phyloP scores from a whole-genome alignment of 768 basidiomycete genomes.

The Tephrocybe rancida region DNA sequence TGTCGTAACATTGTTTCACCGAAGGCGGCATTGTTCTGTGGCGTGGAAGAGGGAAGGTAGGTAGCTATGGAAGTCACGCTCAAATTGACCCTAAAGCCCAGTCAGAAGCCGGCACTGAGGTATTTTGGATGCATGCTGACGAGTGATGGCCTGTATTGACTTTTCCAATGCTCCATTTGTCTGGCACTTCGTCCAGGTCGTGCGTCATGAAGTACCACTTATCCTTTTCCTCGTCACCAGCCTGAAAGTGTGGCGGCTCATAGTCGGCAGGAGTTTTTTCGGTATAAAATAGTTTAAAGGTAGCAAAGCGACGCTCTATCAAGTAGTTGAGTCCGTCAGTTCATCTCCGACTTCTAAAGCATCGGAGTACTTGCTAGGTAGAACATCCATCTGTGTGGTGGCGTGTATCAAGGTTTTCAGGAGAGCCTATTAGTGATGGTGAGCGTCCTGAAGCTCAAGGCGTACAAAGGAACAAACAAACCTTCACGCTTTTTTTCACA shows the following conservation, averaged over 20 bases:
- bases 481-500: slow-evolving; percentile 83
- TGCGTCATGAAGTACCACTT: slow-evolving; percentile 86
- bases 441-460: not conserved
- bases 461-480: slow-evolving; percentile 22
- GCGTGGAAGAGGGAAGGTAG: slow-evolving; percentile 65
- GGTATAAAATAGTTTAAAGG: slow-evolving; percentile 86
- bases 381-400: slow-evolving; percentile 77
- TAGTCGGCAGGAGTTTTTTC: slow-evolving; percentile 80
- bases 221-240: slow-evolving; percentile 72
- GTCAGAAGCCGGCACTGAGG: not conserved
- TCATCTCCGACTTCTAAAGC: not conserved
- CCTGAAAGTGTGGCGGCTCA: slow-evolving; percentile 78
- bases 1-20: slow-evolving; percentile 45
- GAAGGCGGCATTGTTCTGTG: slow-evolving; percentile 60
- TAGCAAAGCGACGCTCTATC: slow-evolving; percentile 80
- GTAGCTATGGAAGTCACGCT: slow-evolving; percentile 74
- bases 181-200: slow-evolving; percentile 68
- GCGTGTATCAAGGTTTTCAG: slow-evolving; percentile 78
- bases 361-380: slow-evolving; percentile 60
- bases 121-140: slow-evolving; percentile 36
- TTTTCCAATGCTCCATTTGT: slow-evolving; percentile 68
- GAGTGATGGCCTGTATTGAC: slow-evolving; percentile 75
- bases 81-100: slow-evolving; percentile 58
- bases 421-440: slow-evolving; percentile 48
- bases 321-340: not conserved